A percentile compares a stretch with the other conserved stretches of the same genome.
Evolutionary conservation across 129 eudicot species (phyloP).

Genomic region (Ambrosia trifida): DNA sequence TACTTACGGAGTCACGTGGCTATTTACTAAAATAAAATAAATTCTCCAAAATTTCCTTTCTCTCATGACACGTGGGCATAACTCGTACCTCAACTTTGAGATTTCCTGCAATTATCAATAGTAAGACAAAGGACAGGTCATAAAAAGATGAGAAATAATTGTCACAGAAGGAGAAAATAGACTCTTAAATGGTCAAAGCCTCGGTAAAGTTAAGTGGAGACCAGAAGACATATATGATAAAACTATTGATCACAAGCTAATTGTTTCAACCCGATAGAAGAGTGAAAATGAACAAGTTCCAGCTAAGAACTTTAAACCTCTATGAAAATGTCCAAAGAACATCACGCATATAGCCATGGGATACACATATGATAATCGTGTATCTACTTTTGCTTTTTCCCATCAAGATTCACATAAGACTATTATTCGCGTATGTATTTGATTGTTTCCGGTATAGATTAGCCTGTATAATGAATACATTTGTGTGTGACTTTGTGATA

Average conservation of each 20-base stretch:
- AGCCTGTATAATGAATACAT: not conserved
- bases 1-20: slow-evolving; percentile 85
- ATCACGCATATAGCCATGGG: no score
- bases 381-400: no score
- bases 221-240: not conserved
- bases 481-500: not conserved
- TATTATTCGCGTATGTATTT: no score
- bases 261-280: slow-evolving; percentile 8
- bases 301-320: not conserved
- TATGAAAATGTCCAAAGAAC: no score
- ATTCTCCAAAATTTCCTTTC: slow-evolving; percentile 95
- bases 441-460: no score
- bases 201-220: not conserved
- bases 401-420: no score
- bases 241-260: slow-evolving; percentile 13
- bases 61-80: slow-evolving; percentile 92
- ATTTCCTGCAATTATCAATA: slow-evolving; percentile 60
- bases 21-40: slow-evolving; percentile 83
- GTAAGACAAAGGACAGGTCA: not conserved
- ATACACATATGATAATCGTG: no score
- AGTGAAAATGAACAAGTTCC: slow-evolving; percentile 14
- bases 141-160: not conserved
- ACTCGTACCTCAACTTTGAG: slow-evolving; percentile 79
- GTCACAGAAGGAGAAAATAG: slow-evolving; percentile 8
- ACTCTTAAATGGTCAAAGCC: not conserved